These are phyloP conservation scores for Hypoxylon sp. DNA, from an alignment of 2,329 filamentous ascomycete genomes.

Conservation along the genomic window DNA sequence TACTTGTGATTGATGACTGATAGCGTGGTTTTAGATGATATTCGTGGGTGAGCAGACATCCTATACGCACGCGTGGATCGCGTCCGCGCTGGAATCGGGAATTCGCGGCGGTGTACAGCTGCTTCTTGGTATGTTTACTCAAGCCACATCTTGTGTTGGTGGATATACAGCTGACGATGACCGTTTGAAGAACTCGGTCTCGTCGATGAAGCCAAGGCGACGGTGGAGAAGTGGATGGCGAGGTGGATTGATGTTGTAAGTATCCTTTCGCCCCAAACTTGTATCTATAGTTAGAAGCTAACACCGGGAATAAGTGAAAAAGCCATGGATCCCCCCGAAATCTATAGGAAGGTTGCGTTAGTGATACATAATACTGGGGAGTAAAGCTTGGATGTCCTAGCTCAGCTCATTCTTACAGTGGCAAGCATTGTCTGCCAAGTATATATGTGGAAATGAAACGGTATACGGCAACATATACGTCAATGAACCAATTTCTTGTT, in stretches of 20 bases:
- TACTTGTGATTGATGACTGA: background rate
- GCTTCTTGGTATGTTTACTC: slow-evolving; percentile 64
- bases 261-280: background rate
- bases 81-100: slow-evolving; percentile 76
- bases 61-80: slow-evolving; percentile 81
- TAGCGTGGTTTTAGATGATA: slow-evolving; percentile 61
- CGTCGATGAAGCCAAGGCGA: slow-evolving; percentile 77
- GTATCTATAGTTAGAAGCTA: slow-evolving; percentile 6
- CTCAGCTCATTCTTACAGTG: background rate
- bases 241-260: slow-evolving; percentile 70
- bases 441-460: background rate
- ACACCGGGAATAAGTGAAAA: slow-evolving; percentile 4
- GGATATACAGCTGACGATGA: slow-evolving; percentile 15
- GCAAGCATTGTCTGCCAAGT: background rate
- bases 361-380: background rate
- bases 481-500: slow-evolving; percentile 3
- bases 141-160: background rate
- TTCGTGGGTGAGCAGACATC: slow-evolving; percentile 80
- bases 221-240: slow-evolving; percentile 77
- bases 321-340: background rate
- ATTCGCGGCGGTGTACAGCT: slow-evolving; percentile 76
- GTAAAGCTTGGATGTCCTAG: background rate
- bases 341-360: background rate
- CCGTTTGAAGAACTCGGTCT: slow-evolving; percentile 67
- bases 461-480: background rate